Base-by-base conservation (phyloP, 2,329 filamentous ascomycete species). In the Chrysoporthe cubensis region DNA sequence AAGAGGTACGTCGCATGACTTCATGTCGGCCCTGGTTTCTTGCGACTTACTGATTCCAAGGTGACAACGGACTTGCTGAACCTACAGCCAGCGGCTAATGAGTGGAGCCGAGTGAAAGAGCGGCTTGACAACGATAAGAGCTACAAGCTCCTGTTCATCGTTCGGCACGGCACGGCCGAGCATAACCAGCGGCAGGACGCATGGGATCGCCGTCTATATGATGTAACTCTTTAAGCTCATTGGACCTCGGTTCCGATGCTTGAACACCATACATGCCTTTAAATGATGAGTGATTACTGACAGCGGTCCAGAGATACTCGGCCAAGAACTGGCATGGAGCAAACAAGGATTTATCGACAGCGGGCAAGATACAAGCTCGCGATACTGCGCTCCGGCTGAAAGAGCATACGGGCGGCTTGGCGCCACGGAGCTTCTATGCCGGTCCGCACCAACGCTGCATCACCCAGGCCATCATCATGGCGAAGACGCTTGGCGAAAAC, bases 111-210 rank as follows among this genome's bases (percentile, higher is more conserved):
- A 16, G 50, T 54, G 11, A 54, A 54, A 26, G 50, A 54, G 50
- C 21, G 21, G 21, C 50, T 54, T 34, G 50, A 54, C 26, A 34
- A 26, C 16, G 50, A 54, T 54, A 16, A 13, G 4, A 32, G 50
- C 50, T 54, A 54, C 21, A 54, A 54, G 50, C 50, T 54, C 26
- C 4, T 54, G 7, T 54, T 54, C 26, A 54, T 54, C 21, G 26
- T 54, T 7, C 50, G 50, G 7, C 50, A 54, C 26, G 50, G 50
- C 50, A 21, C 50, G 11, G 50, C 50, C 14, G 56, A 58, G 37
- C 56, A 58, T 21, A 58, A 58, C 37, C 56, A 21, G 56, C 56
- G 56, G 7, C 56, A 58, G 56, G 32, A 58, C 34, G 56, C 32
- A n/a, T 37, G 32, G 34, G 56, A 58, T 6, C 56, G 56, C n/a